Percentiles rank a stretch among this genome's conserved stretches.
Conservation (phyloP, 78 protist species). For the Dictyostelium discoideum region DNA sequence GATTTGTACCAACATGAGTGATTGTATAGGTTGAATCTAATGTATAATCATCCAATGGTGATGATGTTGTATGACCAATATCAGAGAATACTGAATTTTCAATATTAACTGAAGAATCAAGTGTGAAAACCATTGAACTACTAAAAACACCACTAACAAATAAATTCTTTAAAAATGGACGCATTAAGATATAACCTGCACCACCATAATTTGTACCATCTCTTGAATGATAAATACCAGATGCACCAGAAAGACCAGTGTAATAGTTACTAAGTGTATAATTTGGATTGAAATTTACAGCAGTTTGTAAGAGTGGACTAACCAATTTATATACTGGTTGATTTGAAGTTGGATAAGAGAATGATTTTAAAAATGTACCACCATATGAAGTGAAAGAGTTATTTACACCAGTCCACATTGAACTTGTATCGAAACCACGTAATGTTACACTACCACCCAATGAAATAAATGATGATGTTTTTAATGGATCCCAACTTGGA, state of each 20-base stretch:
- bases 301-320: neutral
- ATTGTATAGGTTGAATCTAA: neutral
- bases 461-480: neutral
- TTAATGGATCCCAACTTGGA: constrained; percentile 12
- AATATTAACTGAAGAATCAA: neutral
- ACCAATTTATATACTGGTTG: neutral
- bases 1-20: neutral
- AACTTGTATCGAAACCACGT: neutral
- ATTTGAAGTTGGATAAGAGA: neutral
- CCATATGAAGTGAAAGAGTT: neutral
- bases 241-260: neutral
- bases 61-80: neutral
- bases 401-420: neutral
- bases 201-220: neutral
- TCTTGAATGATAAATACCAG: neutral
- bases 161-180: neutral
- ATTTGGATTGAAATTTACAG: neutral
- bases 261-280: neutral
- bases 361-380: neutral
- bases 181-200: neutral
- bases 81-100: neutral
- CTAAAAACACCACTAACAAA: neutral
- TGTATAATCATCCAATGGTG: neutral
- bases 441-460: neutral
- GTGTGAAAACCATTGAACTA: neutral